Evolutionary conservation across 768 basidiomycete genomes (phyloP), one percentile per base, ranked within the genome.

Genomic region (Coprinopsis marcescibilis): DNA sequence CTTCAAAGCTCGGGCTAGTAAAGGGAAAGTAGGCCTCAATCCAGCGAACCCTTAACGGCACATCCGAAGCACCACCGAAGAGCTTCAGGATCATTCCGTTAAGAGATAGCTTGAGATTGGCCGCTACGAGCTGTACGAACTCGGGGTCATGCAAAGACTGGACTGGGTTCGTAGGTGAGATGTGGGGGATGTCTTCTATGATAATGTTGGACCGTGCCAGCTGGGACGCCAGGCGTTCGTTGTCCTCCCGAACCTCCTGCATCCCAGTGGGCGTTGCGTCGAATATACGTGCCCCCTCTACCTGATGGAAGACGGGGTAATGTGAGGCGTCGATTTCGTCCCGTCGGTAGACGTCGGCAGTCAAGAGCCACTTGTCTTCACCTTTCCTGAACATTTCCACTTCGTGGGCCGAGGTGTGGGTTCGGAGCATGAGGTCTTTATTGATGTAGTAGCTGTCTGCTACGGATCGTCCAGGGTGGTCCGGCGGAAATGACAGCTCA

Each of bases 1-100:
- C 94, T 60, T 99, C 95, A 60, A 89, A 99, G 61, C 93, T 96
- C 7, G 96, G 96, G 50, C 83, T 87, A 46, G 96, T 99, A 74
- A 95, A 99, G 1, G 96, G 96, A 67, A 99, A 98, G 59, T 88
- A 90, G 2, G 95, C 91, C 60, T 97, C 92, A 53, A 98, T 97
- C 96, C 96, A 99, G 17, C 96, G 74, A 21, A 99, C 86, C 52
- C 79, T 73, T 51, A 99, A 70, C 20, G 96, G 94, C 41, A 87
- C 78, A 29, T 76, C 70, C 14, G 68, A 69, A 19, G 63, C 71
- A 7, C 71, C 74, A 3, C 88, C 87, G 62, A 98, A 97, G 21
- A 99, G 68, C 45, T 75, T 72, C 44, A 93, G 71, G 54, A 99
- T 78, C 42, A 99, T 70, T 34, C 81, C 78, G 59, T 97, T 98